Percentiles rank a stretch among this genome's conserved stretches.
These are phyloP conservation scores for Cardiosporidium cionae DNA, from an alignment of 169 alveolate species.

Conservation along the genomic window DNA sequence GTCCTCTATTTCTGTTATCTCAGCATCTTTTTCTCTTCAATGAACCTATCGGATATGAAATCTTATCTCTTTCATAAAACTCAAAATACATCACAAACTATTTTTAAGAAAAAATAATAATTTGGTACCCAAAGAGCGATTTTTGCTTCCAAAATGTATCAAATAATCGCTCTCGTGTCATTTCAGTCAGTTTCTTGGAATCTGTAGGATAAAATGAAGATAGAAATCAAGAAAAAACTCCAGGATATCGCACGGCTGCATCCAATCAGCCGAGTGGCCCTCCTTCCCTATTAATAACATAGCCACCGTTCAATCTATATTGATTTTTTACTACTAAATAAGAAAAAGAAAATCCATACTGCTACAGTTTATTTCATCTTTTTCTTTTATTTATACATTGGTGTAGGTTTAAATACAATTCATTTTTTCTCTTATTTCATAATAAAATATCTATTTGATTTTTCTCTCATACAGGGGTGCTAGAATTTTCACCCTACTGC, in stretches of 20 bases:
- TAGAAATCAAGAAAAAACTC: neutral
- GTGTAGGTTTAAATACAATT: too few relatives aligned
- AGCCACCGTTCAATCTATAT: neutral
- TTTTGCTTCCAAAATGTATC: constrained; percentile 43
- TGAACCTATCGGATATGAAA: neutral
- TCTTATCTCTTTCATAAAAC: neutral
- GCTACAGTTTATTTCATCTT: too few relatives aligned
- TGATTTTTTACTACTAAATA: neutral
- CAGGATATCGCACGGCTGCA: neutral
- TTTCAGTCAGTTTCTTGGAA: constrained; percentile 74
- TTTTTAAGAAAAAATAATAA: too few relatives aligned
- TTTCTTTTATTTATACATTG: too few relatives aligned
- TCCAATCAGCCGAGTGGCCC: neutral
- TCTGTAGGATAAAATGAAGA: constrained; percentile 31
- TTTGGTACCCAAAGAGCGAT: constrained; percentile 55
- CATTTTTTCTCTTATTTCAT: too few relatives aligned
- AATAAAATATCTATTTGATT: too few relatives aligned
- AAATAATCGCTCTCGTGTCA: constrained; percentile 64
- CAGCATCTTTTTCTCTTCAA: neutral
- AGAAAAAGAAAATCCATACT: neutral
- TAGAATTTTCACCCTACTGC: too few relatives aligned
- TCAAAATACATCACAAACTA: too few relatives aligned
- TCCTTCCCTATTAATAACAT: neutral
- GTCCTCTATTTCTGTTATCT: neutral
- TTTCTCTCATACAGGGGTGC: too few relatives aligned